Conservation (phyloP, 768 basidiomycete genomes). For the Infundibulicybe gibba region DNA sequence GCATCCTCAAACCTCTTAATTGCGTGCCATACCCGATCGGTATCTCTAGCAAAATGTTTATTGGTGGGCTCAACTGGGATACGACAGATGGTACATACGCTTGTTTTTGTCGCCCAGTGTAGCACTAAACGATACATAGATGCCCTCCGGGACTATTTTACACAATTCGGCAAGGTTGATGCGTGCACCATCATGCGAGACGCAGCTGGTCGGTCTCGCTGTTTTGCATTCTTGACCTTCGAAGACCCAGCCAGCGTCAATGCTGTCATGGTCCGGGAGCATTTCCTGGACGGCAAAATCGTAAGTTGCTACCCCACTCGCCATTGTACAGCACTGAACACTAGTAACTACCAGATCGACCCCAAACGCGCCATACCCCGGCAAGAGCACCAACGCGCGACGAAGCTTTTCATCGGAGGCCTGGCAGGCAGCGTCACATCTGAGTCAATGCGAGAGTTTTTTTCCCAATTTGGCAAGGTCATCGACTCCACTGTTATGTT, state of each 20-base stretch:
- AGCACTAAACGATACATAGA: constrained; percentile 49
- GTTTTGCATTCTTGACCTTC: constrained; percentile 98
- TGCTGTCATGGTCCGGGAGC: constrained; percentile 93
- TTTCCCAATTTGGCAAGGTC: constrained; percentile 91
- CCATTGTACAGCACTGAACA: constrained; percentile 3
- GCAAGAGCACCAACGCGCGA: constrained; percentile 90
- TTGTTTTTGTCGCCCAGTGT: constrained; percentile 30
- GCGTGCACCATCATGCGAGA: constrained; percentile 99
- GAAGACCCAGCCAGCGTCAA: constrained; percentile 91
- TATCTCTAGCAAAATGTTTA: constrained; percentile 92
- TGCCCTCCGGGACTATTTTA: constrained; percentile 80
- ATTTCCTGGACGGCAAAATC: constrained; percentile 95
- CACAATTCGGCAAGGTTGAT: constrained; percentile 95
- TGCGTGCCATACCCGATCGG: constrained; percentile 1
- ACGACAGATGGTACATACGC: constrained; percentile 88
- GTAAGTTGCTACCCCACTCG: constrained; percentile 47
- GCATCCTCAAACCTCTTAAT: constrained; percentile 7
- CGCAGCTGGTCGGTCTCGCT: constrained; percentile 88
- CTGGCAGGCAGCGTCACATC: constrained; percentile 90
- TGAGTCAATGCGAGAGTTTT: constrained; percentile 90
- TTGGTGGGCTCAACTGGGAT: constrained; percentile 89
- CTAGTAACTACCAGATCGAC: constrained; percentile 68
- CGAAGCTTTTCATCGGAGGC: constrained; percentile 95
- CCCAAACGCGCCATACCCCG: constrained; percentile 99
- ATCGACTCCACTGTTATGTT: constrained; percentile 99